These are phyloP conservation scores for Pseudozyma sp. DNA, from an alignment of 1,284 basidiomycete genomes.

Conservation along the genomic window DNA sequence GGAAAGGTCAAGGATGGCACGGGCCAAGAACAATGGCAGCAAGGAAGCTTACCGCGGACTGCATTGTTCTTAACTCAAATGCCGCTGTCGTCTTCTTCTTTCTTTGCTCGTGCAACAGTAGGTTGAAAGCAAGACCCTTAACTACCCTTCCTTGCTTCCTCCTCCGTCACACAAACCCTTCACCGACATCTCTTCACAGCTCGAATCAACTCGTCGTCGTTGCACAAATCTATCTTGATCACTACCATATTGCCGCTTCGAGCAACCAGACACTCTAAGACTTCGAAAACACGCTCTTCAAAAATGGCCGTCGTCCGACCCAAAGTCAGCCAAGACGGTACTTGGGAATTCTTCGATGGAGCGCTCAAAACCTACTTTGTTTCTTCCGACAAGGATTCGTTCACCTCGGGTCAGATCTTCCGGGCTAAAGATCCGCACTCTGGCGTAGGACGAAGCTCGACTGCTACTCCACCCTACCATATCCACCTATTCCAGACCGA, in stretches of 20 bases:
- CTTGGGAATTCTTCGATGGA: slow-evolving; percentile 54
- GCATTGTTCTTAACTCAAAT: not conserved
- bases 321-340: slow-evolving; percentile 40
- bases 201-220: too few species aligned
- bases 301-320: slow-evolving; percentile 41
- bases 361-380: slow-evolving; percentile 50
- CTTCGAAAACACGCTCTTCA: not conserved
- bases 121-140: too few species aligned
- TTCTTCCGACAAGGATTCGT: slow-evolving; percentile 20
- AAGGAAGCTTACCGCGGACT: not conserved
- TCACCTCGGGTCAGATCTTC: slow-evolving; percentile 63
- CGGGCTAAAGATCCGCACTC: slow-evolving; percentile 60
- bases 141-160: too few species aligned
- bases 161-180: too few species aligned
- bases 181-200: too few species aligned
- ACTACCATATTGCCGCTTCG: too few species aligned
- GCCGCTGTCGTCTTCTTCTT: not conserved
- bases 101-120: too few species aligned
- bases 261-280: too few species aligned
- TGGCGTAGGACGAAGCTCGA: slow-evolving; percentile 56
- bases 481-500: slow-evolving; percentile 67
- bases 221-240: too few species aligned
- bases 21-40: not conserved
- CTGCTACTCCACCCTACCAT: slow-evolving; percentile 68
- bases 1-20: not conserved